Evolutionary conservation across 129 eudicot species (phyloP), one percentile per base, ranked within the genome.

Genomic region (Cynara cardunculus): DNA sequence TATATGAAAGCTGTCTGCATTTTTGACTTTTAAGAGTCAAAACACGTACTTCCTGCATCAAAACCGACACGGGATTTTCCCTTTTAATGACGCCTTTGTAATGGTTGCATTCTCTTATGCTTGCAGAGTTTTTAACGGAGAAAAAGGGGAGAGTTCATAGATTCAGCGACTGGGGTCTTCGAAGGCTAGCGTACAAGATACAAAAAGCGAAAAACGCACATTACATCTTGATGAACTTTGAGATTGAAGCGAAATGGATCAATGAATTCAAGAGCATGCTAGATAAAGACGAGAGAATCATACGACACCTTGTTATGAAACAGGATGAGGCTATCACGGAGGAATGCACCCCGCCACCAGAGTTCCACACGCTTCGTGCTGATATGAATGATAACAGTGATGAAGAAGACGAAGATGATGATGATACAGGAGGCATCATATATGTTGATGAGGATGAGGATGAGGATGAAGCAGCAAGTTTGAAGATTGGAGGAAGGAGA

Each of bases 291-390:
- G 97, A 90, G 78, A 95, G 97, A 84, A 84, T 95, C 69, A 95
- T 95, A 49, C 88, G 99, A 5, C 99, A 95, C 87, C 96, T 95
- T 19, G 99, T 95, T 72, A 95, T 95, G 80, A 95, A 92, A 89
- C 86, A 81, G 87, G 97, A 95, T 56, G 83, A 82, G 74, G 97
- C 97, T 9, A 88, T 90, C 81, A 92, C 94, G 0, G 89, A 92
- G 74, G 97, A 95, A 11, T 90, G 97, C 25, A 89, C 88, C 13
- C 99, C 99, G 6, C 99, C 99, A 71, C 97, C 95, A 0, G 97
- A 89, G 91, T 90, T 87, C 80, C 88, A 87, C 35, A 81, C 97
- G 1, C 69, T 90, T 74, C 89, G 87, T 37, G 92, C 77, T 85
- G 99, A 83, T 71, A 72, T 82, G 83, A 87, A 85, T 68, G 94